Conservation (phyloP, 2,329 filamentous ascomycete genomes). For the Aspergillus cejpii region DNA sequence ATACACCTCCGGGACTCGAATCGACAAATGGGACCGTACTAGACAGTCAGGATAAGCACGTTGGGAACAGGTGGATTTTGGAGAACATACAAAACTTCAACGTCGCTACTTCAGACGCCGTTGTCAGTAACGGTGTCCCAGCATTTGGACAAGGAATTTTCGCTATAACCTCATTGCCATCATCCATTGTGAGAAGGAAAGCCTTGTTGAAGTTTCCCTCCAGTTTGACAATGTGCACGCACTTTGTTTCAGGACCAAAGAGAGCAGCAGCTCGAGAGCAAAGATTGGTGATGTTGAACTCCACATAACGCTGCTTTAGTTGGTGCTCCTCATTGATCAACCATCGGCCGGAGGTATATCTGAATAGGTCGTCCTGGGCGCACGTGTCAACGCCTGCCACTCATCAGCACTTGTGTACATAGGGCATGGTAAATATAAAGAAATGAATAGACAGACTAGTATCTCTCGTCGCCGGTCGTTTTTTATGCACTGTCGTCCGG, state of each 20-base stretch:
- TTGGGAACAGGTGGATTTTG: background rate
- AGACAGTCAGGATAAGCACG: background rate
- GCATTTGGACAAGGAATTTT: conserved; percentile 24
- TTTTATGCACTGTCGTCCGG: too few relatives aligned
- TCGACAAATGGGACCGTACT: conserved; percentile 13
- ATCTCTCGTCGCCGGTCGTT: too few relatives aligned
- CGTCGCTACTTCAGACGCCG: conserved; percentile 35
- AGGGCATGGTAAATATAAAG: too few relatives aligned
- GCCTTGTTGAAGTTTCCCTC: conserved; percentile 22
- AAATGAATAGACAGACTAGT: too few relatives aligned
- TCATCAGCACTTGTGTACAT: too few relatives aligned
- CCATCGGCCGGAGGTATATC: conserved; percentile 28
- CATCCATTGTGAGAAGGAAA: conserved; percentile 18
- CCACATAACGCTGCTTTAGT: conserved; percentile 20
- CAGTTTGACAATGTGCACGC: conserved; percentile 18
- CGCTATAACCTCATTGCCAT: conserved; percentile 20
- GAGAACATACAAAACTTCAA: conserved; percentile 23
- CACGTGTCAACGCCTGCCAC: too few relatives aligned
- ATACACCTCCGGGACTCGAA: conserved; percentile 33
- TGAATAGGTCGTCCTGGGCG: conserved; percentile 15
- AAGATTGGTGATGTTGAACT: conserved; percentile 28
- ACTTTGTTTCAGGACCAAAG: conserved; percentile 19
- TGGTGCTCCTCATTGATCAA: conserved; percentile 22
- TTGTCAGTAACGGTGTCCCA: conserved; percentile 19
- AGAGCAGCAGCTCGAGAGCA: conserved; percentile 21